Base-by-base conservation (phyloP, 2,329 filamentous ascomycete species). In the Domatiomyces catenatus region DNA sequence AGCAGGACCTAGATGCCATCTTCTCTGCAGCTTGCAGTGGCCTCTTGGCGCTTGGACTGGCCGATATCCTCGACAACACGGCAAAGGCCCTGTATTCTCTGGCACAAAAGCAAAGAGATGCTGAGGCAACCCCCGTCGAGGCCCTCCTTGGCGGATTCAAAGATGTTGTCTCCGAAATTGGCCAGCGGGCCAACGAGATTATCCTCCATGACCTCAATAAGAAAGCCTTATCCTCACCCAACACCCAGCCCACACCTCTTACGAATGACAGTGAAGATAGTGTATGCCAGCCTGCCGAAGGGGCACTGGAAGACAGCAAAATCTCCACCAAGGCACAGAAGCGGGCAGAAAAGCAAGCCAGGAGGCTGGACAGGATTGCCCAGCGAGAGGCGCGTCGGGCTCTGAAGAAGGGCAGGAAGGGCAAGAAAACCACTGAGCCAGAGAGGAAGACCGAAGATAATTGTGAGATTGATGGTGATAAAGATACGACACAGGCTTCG, bases 161-260 rank as follows among this genome's bases (percentile, higher is more conserved):
- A 47, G 61, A 56, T 48, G 64, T 73, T 56, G 64, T 68, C 3
- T 58, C 60, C n/a, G 68, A 70, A 46, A 56, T 71, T 44, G 66
- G 67, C 45, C 59, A 53, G 44, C 45, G 58, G 42, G 56, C 56
- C 18, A 42, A 52, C 3, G 54, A 55, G 10, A 45, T 57, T 19
- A 48, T 56, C n/a, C 20, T 39, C 32, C 3, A 39, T 15, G 12
- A 39, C 15, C 32, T 15, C 32, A 15, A 39, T 15, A 39, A 39
- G 10, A 12, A 15, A 12, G 15, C 12, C 15, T 12, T 12, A 4
- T 15, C 10, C 10, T 5, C 32, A 15, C 7, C 32, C 32, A 39
- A 39, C 32, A 15, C 32, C 15, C 10, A 12, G 10, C 15, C 32
- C 32, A 5, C 12, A 39, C 2, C 10, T 12, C 8, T 15, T 39